Conservation (phyloP, 2,329 filamentous ascomycete genomes). For the Metarhizium sp. region DNA sequence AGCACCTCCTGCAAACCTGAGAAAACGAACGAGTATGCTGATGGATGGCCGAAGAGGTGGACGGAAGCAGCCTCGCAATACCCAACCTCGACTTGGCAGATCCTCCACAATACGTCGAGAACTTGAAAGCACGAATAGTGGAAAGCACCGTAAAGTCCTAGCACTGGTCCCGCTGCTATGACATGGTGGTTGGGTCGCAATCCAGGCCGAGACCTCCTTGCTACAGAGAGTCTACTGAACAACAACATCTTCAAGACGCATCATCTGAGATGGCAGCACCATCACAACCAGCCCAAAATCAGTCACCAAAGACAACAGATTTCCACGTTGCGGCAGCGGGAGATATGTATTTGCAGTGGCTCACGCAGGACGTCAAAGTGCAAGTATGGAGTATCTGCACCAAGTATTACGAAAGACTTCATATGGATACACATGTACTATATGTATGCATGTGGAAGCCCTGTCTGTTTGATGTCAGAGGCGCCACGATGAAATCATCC, state of each 20-base stretch:
- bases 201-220: neutral
- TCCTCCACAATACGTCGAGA: neutral
- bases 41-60: neutral
- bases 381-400: neutral
- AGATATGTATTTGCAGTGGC: neutral
- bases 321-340: neutral
- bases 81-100: neutral
- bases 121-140: neutral
- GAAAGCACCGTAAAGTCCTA: neutral
- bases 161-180: neutral
- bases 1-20: neutral
- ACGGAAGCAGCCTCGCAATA: neutral
- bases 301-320: neutral
- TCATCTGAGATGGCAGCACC: neutral
- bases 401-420: neutral
- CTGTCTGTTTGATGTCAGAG: neutral
- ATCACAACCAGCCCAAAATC: neutral
- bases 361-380: neutral
- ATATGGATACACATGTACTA: neutral
- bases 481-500: neutral
- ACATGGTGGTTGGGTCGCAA: neutral
- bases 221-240: neutral
- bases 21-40: neutral
- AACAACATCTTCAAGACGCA: neutral
- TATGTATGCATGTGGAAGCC: neutral